A percentile compares a stretch with the other conserved stretches of the same genome.
Conservation (phyloP, 352 stramenopile genomes). For the Pythium apleroticum region DNA sequence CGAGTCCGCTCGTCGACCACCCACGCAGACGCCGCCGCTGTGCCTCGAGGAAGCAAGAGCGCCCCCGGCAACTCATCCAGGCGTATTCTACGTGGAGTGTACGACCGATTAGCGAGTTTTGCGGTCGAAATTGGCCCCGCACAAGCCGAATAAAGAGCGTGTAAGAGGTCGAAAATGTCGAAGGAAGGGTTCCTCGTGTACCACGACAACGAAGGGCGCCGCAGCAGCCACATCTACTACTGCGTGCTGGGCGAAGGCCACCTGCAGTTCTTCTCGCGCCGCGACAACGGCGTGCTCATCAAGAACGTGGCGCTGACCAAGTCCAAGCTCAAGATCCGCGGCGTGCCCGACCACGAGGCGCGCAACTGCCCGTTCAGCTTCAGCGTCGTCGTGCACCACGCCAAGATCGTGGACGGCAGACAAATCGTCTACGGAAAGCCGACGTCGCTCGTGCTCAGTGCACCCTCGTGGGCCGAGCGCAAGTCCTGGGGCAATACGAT, state of each 20-base stretch:
- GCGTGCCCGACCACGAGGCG: conserved; percentile 67
- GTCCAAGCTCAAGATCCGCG: conserved; percentile 77
- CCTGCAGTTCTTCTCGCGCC: conserved; percentile 70
- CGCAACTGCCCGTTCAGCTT: conserved; percentile 77
- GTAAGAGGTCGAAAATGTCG: conserved; percentile 44
- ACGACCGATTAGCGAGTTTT: neutral
- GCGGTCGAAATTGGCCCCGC: conserved; percentile 2
- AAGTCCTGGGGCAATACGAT: conserved; percentile 88
- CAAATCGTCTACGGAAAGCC: conserved; percentile 64
- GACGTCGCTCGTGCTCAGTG: conserved; percentile 57
- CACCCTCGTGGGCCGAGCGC: conserved; percentile 72
- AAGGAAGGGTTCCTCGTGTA: conserved; percentile 82
- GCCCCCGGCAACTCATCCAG: neutral
- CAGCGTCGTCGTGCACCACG: conserved; percentile 64
- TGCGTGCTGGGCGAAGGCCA: conserved; percentile 73
- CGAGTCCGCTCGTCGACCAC: neutral
- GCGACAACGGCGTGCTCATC: conserved; percentile 64
- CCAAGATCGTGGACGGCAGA: conserved; percentile 70
- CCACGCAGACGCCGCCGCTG: neutral
- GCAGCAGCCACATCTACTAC: conserved; percentile 68
- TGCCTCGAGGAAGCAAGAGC: neutral
- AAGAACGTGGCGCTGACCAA: conserved; percentile 65
- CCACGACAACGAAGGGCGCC: conserved; percentile 61
- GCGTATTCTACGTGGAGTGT: neutral
- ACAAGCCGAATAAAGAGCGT: conserved; percentile 10